Percentiles rank a stretch among this genome's conserved stretches.
Conservation (phyloP, 169 alveolate species). For the Neospora caninum region DNA sequence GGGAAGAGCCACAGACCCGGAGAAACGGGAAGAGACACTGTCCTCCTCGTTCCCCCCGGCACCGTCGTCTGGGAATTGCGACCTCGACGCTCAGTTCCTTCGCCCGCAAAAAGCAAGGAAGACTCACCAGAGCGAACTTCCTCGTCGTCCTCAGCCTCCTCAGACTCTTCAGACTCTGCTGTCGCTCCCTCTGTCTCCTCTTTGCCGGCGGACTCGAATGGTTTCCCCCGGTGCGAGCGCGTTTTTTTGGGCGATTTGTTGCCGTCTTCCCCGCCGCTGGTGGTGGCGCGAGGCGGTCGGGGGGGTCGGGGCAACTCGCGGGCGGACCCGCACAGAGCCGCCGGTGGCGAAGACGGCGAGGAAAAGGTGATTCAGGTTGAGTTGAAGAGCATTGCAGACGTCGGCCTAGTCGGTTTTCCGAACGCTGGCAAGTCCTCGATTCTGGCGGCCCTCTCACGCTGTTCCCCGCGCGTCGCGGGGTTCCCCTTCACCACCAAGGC, state of each 20-base stretch:
- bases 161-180: no score
- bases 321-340: conserved; percentile 7
- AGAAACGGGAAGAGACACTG: background rate
- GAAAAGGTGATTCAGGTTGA: background rate
- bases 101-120: background rate
- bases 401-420: conserved; percentile 36
- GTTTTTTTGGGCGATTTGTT: background rate
- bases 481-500: conserved; percentile 62
- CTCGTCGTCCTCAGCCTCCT: no score
- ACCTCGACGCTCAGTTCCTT: background rate
- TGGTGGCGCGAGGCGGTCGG: conserved; percentile 28
- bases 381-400: conserved; percentile 15
- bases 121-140: no score
- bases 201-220: no score
- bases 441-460: conserved; percentile 56
- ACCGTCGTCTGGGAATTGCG: background rate
- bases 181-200: no score
- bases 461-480: conserved; percentile 61
- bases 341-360: conserved; percentile 1
- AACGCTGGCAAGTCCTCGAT: conserved; percentile 57
- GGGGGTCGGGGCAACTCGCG: conserved; percentile 50
- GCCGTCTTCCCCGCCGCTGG: background rate
- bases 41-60: background rate
- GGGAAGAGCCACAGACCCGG: background rate
- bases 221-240: background rate